phyloP scores from a whole-genome alignment of 148 eudicot species.

The Rhododendron kiyosumense region DNA sequence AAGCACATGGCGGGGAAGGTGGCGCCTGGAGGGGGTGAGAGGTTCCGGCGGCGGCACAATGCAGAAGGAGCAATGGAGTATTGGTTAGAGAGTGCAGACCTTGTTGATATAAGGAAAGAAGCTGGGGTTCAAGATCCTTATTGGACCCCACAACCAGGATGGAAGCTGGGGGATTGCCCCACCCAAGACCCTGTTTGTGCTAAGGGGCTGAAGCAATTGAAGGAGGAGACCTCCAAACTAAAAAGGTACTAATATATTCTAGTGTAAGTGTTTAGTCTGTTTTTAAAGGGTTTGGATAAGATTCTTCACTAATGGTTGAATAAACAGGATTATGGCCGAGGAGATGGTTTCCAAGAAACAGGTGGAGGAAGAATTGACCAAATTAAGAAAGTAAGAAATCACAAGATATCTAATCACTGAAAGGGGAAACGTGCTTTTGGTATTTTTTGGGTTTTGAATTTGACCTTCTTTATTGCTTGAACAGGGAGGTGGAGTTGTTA shows the following conservation, averaged over 20 bases:
- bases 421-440: background rate
- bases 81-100: constrained; percentile 86
- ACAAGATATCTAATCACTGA: background rate
- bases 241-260: background rate
- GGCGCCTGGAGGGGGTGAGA: constrained; percentile 75
- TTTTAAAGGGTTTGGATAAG: background rate
- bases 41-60: constrained; percentile 82
- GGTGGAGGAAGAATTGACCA: constrained; percentile 25
- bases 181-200: constrained; percentile 44
- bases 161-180: constrained; percentile 74
- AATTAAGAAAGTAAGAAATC: constrained; percentile 31
- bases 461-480: constrained; percentile 7
- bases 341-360: constrained; percentile 25
- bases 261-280: background rate
- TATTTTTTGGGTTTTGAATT: background rate
- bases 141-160: constrained; percentile 91
- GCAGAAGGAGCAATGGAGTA: constrained; percentile 94
- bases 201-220: constrained; percentile 5
- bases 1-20: constrained; percentile 92
- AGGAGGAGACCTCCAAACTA: background rate
- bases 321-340: constrained; percentile 18
- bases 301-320: background rate
- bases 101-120: constrained; percentile 49
- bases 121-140: constrained; percentile 71
- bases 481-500: constrained; percentile 40